Conservation (phyloP, 805 yeast genomes). For the Trichomonascus vanleenenianus region DNA sequence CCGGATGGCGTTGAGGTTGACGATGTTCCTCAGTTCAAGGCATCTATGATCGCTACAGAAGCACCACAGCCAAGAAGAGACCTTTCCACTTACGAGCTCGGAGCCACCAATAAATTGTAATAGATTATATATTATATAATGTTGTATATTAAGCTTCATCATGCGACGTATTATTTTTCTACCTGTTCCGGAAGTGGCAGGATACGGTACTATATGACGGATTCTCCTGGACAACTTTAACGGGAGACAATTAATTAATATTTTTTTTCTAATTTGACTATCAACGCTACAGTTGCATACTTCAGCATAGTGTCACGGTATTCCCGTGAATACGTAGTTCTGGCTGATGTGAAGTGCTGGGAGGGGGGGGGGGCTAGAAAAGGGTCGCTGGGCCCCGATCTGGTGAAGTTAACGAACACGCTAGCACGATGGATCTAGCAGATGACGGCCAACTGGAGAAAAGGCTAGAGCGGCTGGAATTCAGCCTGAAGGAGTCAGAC, state of each 20-base stretch:
- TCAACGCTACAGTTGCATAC: too few species aligned
- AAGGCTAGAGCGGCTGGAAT: too few species aligned
- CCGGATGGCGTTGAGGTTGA: slow-evolving; percentile 44
- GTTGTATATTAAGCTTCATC: neutral
- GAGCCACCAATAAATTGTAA: slow-evolving; percentile 22
- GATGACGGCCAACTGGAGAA: too few species aligned
- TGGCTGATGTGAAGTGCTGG: neutral
- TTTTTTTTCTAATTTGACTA: too few species aligned
- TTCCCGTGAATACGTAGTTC: neutral
- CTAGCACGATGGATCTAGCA: too few species aligned
- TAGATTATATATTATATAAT: neutral
- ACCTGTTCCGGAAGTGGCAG: neutral
- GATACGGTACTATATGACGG: too few species aligned
- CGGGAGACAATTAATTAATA: too few species aligned
- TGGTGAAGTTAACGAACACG: neutral
- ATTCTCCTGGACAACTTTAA: too few species aligned
- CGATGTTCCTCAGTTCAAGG: slow-evolving; percentile 49
- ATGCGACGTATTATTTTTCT: neutral
- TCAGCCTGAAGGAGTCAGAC: too few species aligned
- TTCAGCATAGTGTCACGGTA: neutral
- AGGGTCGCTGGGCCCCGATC: neutral
- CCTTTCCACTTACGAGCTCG: slow-evolving; percentile 17
- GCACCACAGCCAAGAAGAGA: slow-evolving; percentile 48
- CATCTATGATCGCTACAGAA: slow-evolving; percentile 44
- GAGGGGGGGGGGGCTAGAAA: neutral